Evolutionary conservation across 257 asterid genomes (phyloP).

Genomic region (Agastache rugosa): DNA sequence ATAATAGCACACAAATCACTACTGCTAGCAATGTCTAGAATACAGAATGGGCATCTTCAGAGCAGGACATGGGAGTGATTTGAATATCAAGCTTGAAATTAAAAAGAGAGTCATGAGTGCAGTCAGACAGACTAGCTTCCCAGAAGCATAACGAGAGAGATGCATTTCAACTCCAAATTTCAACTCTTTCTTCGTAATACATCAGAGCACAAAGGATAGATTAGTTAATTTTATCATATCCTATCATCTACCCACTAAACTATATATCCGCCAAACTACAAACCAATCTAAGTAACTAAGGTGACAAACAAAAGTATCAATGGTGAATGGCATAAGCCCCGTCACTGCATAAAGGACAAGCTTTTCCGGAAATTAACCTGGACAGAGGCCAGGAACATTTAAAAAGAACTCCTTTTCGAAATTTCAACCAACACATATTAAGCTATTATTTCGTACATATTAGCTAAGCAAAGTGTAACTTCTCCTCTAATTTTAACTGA

Average conservation of each 20-base stretch:
- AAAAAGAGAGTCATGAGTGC: background rate
- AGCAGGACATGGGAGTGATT: background rate
- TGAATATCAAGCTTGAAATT: conserved; percentile 11
- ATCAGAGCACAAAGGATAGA: background rate
- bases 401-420: background rate
- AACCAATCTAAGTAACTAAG: background rate
- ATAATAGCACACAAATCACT: conserved; percentile 21
- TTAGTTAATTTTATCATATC: background rate
- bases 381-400: background rate
- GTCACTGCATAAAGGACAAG: conserved; percentile 14
- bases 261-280: background rate
- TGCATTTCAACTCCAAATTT: background rate
- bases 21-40: conserved; percentile 22
- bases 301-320: background rate
- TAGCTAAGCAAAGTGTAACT: background rate
- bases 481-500: background rate
- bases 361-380: background rate
- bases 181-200: background rate
- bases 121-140: background rate
- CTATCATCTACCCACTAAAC: background rate
- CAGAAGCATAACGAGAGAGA: background rate
- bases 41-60: conserved; percentile 12
- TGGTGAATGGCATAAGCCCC: background rate
- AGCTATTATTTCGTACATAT: background rate
- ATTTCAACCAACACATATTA: background rate